A percentile compares a stretch with the other conserved stretches of the same genome.
phyloP scores from a whole-genome alignment of 2,329 filamentous ascomycete genomes.

The Calonectria pauciramosa region DNA sequence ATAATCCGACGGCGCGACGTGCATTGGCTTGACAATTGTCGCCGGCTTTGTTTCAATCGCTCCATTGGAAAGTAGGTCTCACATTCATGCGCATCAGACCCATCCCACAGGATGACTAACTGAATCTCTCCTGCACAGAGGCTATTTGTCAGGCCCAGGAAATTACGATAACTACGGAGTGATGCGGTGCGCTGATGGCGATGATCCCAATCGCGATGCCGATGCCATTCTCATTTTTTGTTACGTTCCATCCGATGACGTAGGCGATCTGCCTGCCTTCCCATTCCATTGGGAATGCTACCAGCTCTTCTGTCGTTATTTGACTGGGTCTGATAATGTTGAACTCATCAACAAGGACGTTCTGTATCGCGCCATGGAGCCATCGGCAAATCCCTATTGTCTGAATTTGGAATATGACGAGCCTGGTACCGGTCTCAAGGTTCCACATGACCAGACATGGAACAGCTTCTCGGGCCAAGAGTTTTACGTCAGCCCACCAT shows the following conservation, averaged over 20 bases:
- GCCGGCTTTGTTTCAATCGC: background rate
- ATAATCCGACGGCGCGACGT: background rate
- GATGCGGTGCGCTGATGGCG: background rate
- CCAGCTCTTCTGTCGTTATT: background rate
- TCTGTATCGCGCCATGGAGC: background rate
- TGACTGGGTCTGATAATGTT: background rate
- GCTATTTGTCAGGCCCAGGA: background rate
- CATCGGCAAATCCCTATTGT: background rate
- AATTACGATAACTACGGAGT: background rate
- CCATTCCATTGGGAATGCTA: background rate
- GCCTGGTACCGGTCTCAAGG: background rate
- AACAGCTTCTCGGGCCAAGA: background rate
- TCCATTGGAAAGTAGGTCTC: background rate
- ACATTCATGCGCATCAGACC: background rate
- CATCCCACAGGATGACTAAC: background rate
- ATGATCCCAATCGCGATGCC: background rate
- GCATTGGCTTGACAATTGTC: background rate
- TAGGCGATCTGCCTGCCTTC: background rate
- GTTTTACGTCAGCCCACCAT: background rate
- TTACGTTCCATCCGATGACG: background rate
- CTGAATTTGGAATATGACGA: background rate
- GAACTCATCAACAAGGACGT: background rate
- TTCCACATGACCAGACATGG: background rate
- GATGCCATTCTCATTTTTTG: background rate
- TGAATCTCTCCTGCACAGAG: background rate